Evolutionary conservation across 371 early-diverging fungal genomes (phyloP), one percentile per base, ranked within the genome.

Genomic region (Mortierella sp.): DNA sequence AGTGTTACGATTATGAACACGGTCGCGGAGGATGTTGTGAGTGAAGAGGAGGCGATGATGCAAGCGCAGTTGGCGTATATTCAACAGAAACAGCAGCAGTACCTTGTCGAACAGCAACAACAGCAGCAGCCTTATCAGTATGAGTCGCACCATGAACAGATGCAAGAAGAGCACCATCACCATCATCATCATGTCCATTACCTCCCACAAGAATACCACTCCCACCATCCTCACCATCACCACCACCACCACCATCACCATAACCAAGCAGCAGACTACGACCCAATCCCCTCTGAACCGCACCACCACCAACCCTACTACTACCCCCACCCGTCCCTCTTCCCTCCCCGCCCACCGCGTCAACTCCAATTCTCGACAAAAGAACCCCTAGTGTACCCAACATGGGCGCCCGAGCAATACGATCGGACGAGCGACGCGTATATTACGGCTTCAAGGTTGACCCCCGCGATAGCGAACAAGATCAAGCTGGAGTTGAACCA

Each of bases 401-500:
- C 96, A 2, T 95, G 91, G 87, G 88, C 92, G 41, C 86, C 94
- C 3, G 86, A 82, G 29, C 93, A 94, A 63, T 96, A 96, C 76
- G 96, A 96, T 79, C 91, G 96, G 18, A 90, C 92, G 29, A 94
- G 95, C 75, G 92, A 94, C 81, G 79, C 89, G 2, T 88, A 91
- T 43, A 88, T 92, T 55, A 94, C 94, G 10, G 92, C 93, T 65
- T 89, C 90, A 56, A 90, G 92, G 58, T 84, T 96, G 6, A 94
- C 96, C 3, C 91, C 94, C 3, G 79, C 90, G 27, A 88, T 94
- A 68, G 94, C 95, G n/a, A 91, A 93, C 87, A 90, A 90, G 81
- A 95, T 96, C 88, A 95, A 95, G 77, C 89, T 92, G 79, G 96
- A 96, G 78, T 83, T 96, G 78, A 96, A 96, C 83, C 92, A 95